Evolutionary conservation across 345 rosid genomes (phyloP).

Genomic region (Hibiscus tridactylites): DNA sequence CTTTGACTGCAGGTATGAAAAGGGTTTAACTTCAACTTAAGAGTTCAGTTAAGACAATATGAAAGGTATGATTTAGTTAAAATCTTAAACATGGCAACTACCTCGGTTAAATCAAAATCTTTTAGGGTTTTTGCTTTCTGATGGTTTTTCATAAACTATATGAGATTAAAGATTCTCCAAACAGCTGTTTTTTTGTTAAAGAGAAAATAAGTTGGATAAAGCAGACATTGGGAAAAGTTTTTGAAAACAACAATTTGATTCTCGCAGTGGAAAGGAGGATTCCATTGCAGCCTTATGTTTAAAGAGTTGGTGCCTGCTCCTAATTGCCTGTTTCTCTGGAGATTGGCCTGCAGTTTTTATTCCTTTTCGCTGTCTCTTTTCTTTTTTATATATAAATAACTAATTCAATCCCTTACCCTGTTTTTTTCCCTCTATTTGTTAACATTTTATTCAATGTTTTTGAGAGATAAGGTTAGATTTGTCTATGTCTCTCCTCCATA

Average conservation of each 20-base stretch:
- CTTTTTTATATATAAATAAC: neutral
- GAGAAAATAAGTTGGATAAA: neutral
- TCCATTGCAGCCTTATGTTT: constrained; percentile 30
- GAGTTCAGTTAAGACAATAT: neutral
- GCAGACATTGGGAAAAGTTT: constrained; percentile 26
- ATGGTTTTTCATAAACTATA: neutral
- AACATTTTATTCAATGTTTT: neutral
- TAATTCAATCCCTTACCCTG: neutral
- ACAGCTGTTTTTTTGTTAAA: constrained; percentile 6
- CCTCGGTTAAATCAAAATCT: constrained; percentile 20
- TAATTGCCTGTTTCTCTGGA: constrained; percentile 9
- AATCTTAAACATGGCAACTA: neutral
- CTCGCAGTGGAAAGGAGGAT: constrained; percentile 22
- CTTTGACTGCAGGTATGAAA: neutral
- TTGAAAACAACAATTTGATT: constrained; percentile 27
- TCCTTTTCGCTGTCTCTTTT: neutral
- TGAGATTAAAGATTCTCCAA: constrained; percentile 24
- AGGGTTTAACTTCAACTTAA: neutral
- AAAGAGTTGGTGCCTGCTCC: constrained; percentile 8
- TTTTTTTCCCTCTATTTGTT: neutral
- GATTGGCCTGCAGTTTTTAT: constrained; percentile 9
- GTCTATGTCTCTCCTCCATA: neutral
- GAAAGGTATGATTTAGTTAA: neutral
- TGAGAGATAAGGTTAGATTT: too few species aligned
- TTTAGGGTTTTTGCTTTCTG: constrained; percentile 9